A percentile compares a stretch with the other conserved stretches of the same genome.
Conservation (phyloP, 2,329 filamentous ascomycete genomes). For the Purpureocillium lavendulum region DNA sequence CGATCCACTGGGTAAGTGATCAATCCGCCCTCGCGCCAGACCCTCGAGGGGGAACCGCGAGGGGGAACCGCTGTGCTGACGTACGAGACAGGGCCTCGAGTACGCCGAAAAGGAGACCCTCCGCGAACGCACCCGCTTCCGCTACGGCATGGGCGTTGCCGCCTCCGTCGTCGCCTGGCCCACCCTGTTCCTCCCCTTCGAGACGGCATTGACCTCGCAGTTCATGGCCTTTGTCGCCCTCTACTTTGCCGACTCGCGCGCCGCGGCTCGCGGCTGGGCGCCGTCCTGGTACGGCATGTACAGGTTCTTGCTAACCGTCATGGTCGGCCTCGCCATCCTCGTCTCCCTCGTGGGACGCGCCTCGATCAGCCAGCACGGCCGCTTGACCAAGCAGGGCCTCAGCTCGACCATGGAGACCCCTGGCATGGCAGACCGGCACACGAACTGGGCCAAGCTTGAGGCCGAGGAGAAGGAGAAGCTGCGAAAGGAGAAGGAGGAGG, state of each 20-base stretch:
- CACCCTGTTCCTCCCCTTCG: constrained; percentile 73
- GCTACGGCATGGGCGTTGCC: constrained; percentile 76
- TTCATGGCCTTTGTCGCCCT: constrained; percentile 78
- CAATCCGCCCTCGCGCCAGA: no score
- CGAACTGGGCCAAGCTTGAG: constrained; percentile 39
- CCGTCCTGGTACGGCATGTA: constrained; percentile 83
- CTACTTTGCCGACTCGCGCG: constrained; percentile 76
- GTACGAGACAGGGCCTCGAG: constrained; percentile 54
- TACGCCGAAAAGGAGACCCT: constrained; percentile 62
- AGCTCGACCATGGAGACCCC: constrained; percentile 26
- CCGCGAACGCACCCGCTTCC: constrained; percentile 57
- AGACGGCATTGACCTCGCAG: constrained; percentile 78
- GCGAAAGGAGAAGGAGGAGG: constrained; percentile 29
- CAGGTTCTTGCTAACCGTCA: constrained; percentile 84
- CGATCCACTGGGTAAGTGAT: constrained; percentile 66
- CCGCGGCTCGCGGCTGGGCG: constrained; percentile 66
- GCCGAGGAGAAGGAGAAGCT: constrained; percentile 28
- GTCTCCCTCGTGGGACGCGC: constrained; percentile 74
- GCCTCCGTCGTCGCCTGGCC: constrained; percentile 83
- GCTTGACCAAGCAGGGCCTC: constrained; percentile 24
- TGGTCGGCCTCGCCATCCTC: constrained; percentile 77
- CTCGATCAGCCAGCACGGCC: constrained; percentile 46
- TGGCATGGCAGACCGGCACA: constrained; percentile 24
- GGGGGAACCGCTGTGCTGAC: background rate
- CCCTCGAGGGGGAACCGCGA: background rate